Evolutionary conservation across 2,329 filamentous ascomycete genomes (phyloP).

Genomic region (Parafenestella ontariensis): DNA sequence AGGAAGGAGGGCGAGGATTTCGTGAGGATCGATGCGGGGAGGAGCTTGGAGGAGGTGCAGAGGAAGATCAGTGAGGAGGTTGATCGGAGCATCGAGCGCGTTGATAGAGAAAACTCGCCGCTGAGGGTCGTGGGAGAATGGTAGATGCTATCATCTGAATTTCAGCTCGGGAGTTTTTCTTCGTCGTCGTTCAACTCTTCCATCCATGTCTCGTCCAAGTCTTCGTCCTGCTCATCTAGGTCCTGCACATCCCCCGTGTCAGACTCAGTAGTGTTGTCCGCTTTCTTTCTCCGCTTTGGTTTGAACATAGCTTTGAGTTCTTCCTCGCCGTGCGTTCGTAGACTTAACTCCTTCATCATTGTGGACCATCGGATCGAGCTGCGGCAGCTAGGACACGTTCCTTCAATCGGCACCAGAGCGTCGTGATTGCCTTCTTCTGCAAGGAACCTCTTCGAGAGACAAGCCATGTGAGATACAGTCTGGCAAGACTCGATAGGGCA

Average conservation of each 20-base stretch:
- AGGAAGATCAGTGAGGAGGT: constrained; percentile 37
- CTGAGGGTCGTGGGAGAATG: constrained; percentile 40
- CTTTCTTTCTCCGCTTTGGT: constrained; percentile 51
- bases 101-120: constrained; percentile 26
- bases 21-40: constrained; percentile 62
- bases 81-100: constrained; percentile 29
- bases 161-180: constrained; percentile 10
- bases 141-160: constrained; percentile 18
- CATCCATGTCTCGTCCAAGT: constrained; percentile 46
- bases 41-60: constrained; percentile 59
- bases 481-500: constrained; percentile 60
- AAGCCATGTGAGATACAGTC: constrained; percentile 62
- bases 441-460: constrained; percentile 62
- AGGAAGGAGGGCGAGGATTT: constrained; percentile 60
- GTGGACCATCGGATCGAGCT: constrained; percentile 71
- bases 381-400: constrained; percentile 74
- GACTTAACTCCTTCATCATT: constrained; percentile 81
- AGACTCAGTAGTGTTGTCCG: constrained; percentile 25
- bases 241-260: constrained; percentile 20
- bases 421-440: constrained; percentile 45
- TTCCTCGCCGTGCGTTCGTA: constrained; percentile 73
- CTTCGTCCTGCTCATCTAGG: constrained; percentile 36
- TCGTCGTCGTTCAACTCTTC: constrained; percentile 42
- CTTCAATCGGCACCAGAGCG: constrained; percentile 69
- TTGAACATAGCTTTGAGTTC: constrained; percentile 75